These are phyloP conservation scores for Hanseniaspora nectarophila DNA, from an alignment of 805 yeast species.

Conservation along the genomic window DNA sequence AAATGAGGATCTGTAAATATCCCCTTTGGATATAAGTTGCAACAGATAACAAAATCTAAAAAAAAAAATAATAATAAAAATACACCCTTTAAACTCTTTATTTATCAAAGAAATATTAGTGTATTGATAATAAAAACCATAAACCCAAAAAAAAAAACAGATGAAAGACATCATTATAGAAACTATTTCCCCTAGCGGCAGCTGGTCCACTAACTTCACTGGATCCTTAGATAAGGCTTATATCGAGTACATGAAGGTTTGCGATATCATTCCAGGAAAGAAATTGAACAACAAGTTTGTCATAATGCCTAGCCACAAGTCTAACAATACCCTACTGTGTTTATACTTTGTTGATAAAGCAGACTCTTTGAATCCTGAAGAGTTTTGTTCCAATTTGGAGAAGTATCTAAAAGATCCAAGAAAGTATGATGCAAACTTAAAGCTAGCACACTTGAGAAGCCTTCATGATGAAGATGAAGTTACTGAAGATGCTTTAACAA, in stretches of 20 bases:
- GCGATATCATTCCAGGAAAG: conserved; percentile 20
- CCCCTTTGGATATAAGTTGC: no score
- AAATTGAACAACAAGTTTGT: conserved; percentile 38
- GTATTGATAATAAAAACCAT: not conserved
- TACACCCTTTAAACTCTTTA: no score
- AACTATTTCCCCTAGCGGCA: conserved; percentile 5
- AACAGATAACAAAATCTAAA: no score
- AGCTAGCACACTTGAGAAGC: not conserved
- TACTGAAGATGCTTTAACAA: not conserved
- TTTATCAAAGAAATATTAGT: no score
- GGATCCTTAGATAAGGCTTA: conserved; percentile 47
- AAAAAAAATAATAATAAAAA: no score
- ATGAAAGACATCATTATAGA: conserved; percentile 5
- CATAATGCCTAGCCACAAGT: conserved; percentile 22
- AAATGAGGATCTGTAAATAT: no score
- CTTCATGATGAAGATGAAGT: not conserved
- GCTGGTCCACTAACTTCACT: conserved; percentile 5
- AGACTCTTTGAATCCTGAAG: conserved; percentile 32
- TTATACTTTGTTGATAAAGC: conserved; percentile 63
- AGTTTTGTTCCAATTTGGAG: conserved; percentile 35
- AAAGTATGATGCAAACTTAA: conserved; percentile 35
- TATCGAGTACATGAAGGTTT: conserved; percentile 30
- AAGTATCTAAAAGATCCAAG: conserved; percentile 39
- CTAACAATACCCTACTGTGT: conserved; percentile 32
- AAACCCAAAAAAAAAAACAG: not conserved